phyloP scores from a whole-genome alignment of 805 yeast species.

The Yamadazyma phyllophila region DNA sequence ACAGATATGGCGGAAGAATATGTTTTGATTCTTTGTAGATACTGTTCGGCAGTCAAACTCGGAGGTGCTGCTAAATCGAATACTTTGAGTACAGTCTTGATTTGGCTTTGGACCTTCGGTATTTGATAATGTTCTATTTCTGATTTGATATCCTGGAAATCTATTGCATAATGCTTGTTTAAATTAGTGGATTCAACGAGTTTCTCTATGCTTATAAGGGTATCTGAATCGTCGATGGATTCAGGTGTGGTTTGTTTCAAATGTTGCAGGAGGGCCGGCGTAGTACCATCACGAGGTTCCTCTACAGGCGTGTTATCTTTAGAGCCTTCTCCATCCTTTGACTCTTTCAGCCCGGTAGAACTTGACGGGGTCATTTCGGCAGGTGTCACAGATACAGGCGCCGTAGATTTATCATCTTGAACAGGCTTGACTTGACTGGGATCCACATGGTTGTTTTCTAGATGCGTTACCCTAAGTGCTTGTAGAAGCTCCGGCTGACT shows the following conservation, averaged over 20 bases:
- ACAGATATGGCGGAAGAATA: slow-evolving; percentile 41
- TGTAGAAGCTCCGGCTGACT: slow-evolving; percentile 20
- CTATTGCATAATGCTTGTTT: slow-evolving; percentile 4
- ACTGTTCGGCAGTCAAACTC: slow-evolving; percentile 31
- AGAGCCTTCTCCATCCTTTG: not conserved
- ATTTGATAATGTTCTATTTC: slow-evolving; percentile 12
- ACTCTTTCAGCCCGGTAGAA: not conserved
- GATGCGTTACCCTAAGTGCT: slow-evolving; percentile 25
- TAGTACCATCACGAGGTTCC: too few species aligned
- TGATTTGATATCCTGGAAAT: slow-evolving; percentile 14
- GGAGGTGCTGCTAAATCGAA: slow-evolving; percentile 38
- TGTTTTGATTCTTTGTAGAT: slow-evolving; percentile 35
- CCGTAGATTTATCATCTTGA: not conserved
- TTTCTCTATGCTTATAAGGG: slow-evolving; percentile 3
- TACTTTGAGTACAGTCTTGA: slow-evolving; percentile 25
- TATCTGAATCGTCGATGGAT: slow-evolving; percentile 11
- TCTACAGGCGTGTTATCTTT: too few species aligned
- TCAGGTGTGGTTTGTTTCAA: slow-evolving; percentile 20
- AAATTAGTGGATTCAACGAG: slow-evolving; percentile 13
- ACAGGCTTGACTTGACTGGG: not conserved
- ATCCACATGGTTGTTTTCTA: slow-evolving; percentile 15
- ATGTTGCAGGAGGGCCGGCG: too few species aligned
- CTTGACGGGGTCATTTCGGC: not conserved
- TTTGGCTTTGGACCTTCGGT: slow-evolving; percentile 19
- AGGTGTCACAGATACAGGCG: not conserved